Percentiles rank a stretch among this genome's conserved stretches.
These are phyloP conservation scores for Thraustotheca clavata DNA, from an alignment of 352 stramenopile species.

Conservation along the genomic window DNA sequence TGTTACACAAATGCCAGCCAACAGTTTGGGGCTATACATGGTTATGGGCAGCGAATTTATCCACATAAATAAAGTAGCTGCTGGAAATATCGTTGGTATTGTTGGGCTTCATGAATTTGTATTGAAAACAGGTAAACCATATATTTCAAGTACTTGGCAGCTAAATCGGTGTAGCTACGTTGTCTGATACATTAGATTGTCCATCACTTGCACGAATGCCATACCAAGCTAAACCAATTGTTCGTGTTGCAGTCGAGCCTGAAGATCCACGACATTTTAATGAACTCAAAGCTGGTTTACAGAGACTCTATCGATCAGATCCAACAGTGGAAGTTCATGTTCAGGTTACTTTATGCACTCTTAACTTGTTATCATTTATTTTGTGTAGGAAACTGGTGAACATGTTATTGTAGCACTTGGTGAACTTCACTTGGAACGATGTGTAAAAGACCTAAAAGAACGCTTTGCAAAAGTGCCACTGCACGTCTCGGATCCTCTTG, in stretches of 20 bases:
- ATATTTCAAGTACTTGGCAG: neutral
- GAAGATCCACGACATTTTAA: slow-evolving; percentile 80
- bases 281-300: slow-evolving; percentile 75
- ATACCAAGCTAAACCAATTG: slow-evolving; percentile 87
- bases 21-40: slow-evolving; percentile 77
- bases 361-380: neutral
- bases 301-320: slow-evolving; percentile 88
- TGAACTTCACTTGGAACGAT: slow-evolving; percentile 88
- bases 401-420: slow-evolving; percentile 86
- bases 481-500: slow-evolving; percentile 75
- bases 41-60: slow-evolving; percentile 89
- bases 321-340: slow-evolving; percentile 89
- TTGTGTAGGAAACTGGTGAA: slow-evolving; percentile 61
- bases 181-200: slow-evolving; percentile 68
- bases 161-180: slow-evolving; percentile 42
- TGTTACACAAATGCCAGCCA: slow-evolving; percentile 39
- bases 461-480: slow-evolving; percentile 81
- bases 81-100: slow-evolving; percentile 87
- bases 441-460: slow-evolving; percentile 86
- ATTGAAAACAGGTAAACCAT: slow-evolving; percentile 55
- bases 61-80: slow-evolving; percentile 59
- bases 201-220: slow-evolving; percentile 83
- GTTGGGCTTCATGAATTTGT: slow-evolving; percentile 81
- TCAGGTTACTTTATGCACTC: slow-evolving; percentile 25
- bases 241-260: slow-evolving; percentile 87